Evolutionary conservation across 352 stramenopile species (phyloP).

Genomic region (Pythium biforme): DNA sequence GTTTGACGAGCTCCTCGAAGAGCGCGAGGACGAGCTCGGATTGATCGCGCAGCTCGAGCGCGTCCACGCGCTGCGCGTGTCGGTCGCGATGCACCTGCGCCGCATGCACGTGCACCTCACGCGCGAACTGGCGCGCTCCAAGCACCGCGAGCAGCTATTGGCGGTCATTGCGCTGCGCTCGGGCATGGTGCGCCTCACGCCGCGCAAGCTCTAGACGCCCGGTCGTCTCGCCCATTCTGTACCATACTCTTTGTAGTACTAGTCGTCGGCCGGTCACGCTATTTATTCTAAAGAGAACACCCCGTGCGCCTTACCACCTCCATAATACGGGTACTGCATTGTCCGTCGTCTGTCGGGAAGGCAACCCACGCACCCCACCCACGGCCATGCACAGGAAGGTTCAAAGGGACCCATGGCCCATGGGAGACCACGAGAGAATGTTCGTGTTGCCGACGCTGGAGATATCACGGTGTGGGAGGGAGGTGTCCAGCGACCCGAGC

Average conservation of each 20-base stretch:
- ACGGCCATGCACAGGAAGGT: too few relatives aligned
- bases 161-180: constrained; percentile 51
- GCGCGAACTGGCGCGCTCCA: constrained; percentile 40
- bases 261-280: neutral
- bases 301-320: neutral
- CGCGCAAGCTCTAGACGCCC: constrained; percentile 26
- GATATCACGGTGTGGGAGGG: too few relatives aligned
- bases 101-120: constrained; percentile 40
- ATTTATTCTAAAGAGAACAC: neutral
- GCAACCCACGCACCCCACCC: too few relatives aligned
- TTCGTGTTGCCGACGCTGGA: too few relatives aligned
- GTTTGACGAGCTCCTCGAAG: constrained; percentile 53
- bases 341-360: too few relatives aligned
- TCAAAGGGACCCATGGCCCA: too few relatives aligned
- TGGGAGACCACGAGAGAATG: too few relatives aligned
- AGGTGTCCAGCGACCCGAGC: too few relatives aligned
- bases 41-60: constrained; percentile 51
- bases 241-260: neutral
- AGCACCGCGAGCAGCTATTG: constrained; percentile 50
- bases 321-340: too few relatives aligned
- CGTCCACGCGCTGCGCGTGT: constrained; percentile 49
- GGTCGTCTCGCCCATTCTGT: neutral
- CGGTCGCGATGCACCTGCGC: constrained; percentile 38
- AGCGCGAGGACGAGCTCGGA: constrained; percentile 58
- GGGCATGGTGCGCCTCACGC: constrained; percentile 50